Base-by-base conservation (phyloP, 345 rosid species). In the Draba incana region DNA sequence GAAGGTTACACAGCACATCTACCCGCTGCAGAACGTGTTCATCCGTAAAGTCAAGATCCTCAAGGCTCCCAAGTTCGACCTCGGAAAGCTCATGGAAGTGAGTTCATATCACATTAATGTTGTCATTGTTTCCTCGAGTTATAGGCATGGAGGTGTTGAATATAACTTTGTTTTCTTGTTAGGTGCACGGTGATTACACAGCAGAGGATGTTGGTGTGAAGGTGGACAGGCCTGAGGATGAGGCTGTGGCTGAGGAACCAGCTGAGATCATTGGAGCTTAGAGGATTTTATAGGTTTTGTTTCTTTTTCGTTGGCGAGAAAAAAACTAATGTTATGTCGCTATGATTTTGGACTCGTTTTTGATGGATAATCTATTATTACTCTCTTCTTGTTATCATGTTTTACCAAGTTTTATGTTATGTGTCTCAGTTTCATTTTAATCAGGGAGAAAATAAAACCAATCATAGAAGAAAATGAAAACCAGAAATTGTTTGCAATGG, bases 21-120 rank as follows among this genome's bases (percentile, higher is more conserved):
- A 88, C 74, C 97, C 98, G 0, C 77, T 90, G 60, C 97, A 92
- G 73, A 90, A 92, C n/a, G 97, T 90, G 16, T 86, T 78, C 73
- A 88, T 92, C 47, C 82, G 98, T 25, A 92, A 92, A 78, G 96
- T 92, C 59, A 92, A 92, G 76, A 90, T 92, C 62, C 80, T 92
- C 65, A 92, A 92, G 70, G 87, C 98, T 54, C 98, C 98, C 57
- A 92, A 92, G 81, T 92, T 92, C 33, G 98, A 92, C 75, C 88
- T 92, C 12, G 98, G 98, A 65, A 92, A 92, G 73, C 78, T 92
- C 78, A 90, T 92, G 98, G 97, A 89, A 82, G 98, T 72, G 65
- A 48, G 49, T 10, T 42, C 1, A 41, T 10, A 30, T 35, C 15
- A 4, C 42, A 14, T 20, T 3, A 4, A 2, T 33, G 6, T 44